Percentiles rank a stretch among this genome's conserved stretches.
Evolutionary conservation across 2,329 filamentous ascomycete genomes (phyloP).

Genomic region (Amauroascus verrucosus): DNA sequence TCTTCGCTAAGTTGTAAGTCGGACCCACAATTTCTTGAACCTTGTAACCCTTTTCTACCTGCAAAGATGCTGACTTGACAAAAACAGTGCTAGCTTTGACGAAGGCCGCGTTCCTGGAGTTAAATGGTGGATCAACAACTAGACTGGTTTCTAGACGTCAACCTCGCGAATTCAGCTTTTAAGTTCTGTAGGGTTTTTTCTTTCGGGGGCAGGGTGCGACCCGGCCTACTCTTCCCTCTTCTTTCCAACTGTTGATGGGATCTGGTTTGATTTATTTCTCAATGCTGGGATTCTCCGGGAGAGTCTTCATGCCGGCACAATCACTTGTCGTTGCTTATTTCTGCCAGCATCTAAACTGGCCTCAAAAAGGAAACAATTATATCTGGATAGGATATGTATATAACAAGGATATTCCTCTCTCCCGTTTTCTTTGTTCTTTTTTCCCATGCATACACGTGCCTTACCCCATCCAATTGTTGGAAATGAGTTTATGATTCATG

Average conservation of each 20-base stretch:
- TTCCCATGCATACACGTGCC: background rate
- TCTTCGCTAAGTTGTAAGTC: conserved; percentile 29
- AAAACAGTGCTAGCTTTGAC: conserved; percentile 22
- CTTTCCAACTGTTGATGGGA: conserved; percentile 3
- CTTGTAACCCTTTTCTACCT: background rate
- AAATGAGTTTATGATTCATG: conserved; percentile 9
- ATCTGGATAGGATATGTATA: conserved; percentile 7
- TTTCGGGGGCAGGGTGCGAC: too few species aligned
- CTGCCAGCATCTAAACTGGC: background rate
- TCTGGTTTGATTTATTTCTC: background rate
- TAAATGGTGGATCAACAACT: conserved; percentile 32
- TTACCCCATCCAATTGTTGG: background rate
- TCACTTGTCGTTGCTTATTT: background rate
- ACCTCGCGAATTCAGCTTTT: background rate
- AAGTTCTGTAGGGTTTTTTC: background rate
- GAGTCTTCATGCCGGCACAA: background rate
- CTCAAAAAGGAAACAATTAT: background rate
- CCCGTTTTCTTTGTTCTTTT: background rate
- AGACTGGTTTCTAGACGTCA: conserved; percentile 10
- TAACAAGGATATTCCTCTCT: conserved; percentile 3
- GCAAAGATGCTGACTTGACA: background rate
- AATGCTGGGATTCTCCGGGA: conserved; percentile 4
- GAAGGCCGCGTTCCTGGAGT: conserved; percentile 36
- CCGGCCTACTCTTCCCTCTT: background rate
- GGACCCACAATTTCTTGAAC: background rate